phyloP scores from a whole-genome alignment of 805 yeast genomes.

The Yamadazyma sp. region DNA sequence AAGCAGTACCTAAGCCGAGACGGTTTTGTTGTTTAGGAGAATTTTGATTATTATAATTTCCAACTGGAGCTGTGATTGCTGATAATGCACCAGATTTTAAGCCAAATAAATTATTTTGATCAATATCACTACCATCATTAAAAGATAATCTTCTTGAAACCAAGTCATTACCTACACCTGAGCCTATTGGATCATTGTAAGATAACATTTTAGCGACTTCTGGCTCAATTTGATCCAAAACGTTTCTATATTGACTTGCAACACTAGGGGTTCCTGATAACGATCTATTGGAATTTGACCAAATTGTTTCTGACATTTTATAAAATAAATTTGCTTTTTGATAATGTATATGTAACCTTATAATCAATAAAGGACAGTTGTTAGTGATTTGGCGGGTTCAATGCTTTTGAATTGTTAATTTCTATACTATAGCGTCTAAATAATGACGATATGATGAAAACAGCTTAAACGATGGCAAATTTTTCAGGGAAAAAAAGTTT shows the following conservation, averaged over 20 bases:
- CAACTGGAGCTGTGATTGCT: slow-evolving; percentile 46
- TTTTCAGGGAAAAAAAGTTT: too few relatives aligned
- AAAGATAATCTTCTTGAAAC: slow-evolving; percentile 37
- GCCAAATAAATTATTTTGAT: slow-evolving; percentile 40
- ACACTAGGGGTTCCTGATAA: slow-evolving; percentile 1
- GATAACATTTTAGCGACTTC: slow-evolving; percentile 35
- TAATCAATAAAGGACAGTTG: too few relatives aligned
- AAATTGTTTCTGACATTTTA: slow-evolving; percentile 34
- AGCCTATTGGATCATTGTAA: slow-evolving; percentile 12
- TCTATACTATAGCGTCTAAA: too few relatives aligned
- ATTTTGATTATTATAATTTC: slow-evolving; percentile 19
- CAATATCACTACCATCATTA: slow-evolving; percentile 42
- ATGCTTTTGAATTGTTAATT: too few relatives aligned
- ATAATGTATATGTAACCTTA: too few relatives aligned
- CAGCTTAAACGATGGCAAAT: too few relatives aligned
- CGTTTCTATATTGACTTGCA: slow-evolving; percentile 20
- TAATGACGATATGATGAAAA: too few relatives aligned
- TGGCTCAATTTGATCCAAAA: slow-evolving; percentile 40
- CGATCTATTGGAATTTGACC: slow-evolving; percentile 29
- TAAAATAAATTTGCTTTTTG: too few relatives aligned
- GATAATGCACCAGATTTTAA: slow-evolving; percentile 47
- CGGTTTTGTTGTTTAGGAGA: slow-evolving; percentile 21
- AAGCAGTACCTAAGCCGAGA: slow-evolving; percentile 52
- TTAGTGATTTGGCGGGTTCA: too few relatives aligned
- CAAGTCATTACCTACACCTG: slow-evolving; percentile 7